Base-by-base conservation (phyloP, 2,329 filamentous ascomycete species). In the Verticillium klebahnii region DNA sequence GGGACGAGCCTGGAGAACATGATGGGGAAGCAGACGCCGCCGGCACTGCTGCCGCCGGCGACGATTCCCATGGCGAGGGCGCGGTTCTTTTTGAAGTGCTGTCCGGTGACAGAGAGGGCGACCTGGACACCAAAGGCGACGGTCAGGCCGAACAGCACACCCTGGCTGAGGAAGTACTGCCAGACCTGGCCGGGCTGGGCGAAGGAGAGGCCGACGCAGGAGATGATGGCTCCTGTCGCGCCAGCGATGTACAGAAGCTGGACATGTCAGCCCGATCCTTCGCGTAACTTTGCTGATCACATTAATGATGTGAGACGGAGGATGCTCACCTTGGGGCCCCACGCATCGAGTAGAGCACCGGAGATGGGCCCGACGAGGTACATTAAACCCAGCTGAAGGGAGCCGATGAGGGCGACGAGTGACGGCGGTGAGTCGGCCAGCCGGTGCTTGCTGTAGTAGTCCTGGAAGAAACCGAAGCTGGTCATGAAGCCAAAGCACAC, bases 391-490 rank as follows among this genome's bases (percentile, higher is more conserved):
- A 70, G 69, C 63, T 80, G 78, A 7, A 80, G 66, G 23, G 77
- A 75, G 45, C 74, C 78, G 61, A 81, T 78, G 76, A 78, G 78
- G 5, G 78, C 77, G 55, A 82, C 79, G 52, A 70, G 67, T 0
- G 76, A 77, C 0, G 77, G 67, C 1, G 73, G 71, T 19, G 68
- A 67, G n/a, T 62, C 56, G 12, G 61, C 61, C 9, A 79, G 73
- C 9, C 76, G 69, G 1, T 68, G 65, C 1, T 70, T 69, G 66
- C 76, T 72, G 64, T 80, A 80, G 69, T 77, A 80, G 3, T 74
- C 75, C 63, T 81, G 77, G 68, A 76, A 81, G 3, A 77, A 76
- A 39, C 78, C 79, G 61, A 77, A 81, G 29, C 70, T 75, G 64
- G 77, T 80, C 61, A 79, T 71, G n/a, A 75, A 64, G 25, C 74